Evolutionary conservation across 345 rosid species (phyloP), one percentile per base, ranked within the genome.

Genomic region (Gossypium anomalum): DNA sequence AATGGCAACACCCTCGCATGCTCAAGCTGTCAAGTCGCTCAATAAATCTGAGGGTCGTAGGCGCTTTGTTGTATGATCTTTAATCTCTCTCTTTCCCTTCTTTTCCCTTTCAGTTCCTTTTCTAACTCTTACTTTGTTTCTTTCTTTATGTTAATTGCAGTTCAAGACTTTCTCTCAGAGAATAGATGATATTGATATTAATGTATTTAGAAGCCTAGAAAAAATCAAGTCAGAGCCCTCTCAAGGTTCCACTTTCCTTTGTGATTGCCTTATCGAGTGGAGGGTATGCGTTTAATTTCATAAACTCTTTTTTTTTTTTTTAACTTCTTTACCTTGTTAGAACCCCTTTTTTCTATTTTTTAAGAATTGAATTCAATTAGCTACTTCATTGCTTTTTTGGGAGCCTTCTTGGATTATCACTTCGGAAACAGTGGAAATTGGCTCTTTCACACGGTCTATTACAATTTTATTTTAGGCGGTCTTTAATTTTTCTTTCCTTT

Each of bases 221-320:
- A 84, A 82, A 79, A 73, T 85, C 34, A 94, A 92, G 83, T 44
- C 83, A 3, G 89, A 87, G 85, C 98, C 98, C 27, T 87, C 96
- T 2, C 84, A 85, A 41, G 97, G 98, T 15, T 90, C 96, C 48
- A 78, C 95, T 5, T 91, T 92, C 82, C 83, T 92, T 76, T 81
- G 84, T 70, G 98, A 92, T 51, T 87, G 93, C 71, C 98, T 94
- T 29, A 20, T 86, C 3, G 98, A 94, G 81, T 94, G 93, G 92
- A 92, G 94, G 92, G 98, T 92, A 89, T 48, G 90, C 19, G 12
- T 69, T 71, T 2, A 29, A 43, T 72, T 17, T 67, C 9, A 23
- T 81, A 61, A 17, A 23, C 22, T 23, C 29, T 10, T 14, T 9
- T 29, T 64, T 56, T 27, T 20, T 12, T 20, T 75, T 41, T 7